Evolutionary conservation across 164 flowering plant genomes (phyloP), one percentile per base, ranked within the genome.

Genomic region (Kingdonia uniflora): DNA sequence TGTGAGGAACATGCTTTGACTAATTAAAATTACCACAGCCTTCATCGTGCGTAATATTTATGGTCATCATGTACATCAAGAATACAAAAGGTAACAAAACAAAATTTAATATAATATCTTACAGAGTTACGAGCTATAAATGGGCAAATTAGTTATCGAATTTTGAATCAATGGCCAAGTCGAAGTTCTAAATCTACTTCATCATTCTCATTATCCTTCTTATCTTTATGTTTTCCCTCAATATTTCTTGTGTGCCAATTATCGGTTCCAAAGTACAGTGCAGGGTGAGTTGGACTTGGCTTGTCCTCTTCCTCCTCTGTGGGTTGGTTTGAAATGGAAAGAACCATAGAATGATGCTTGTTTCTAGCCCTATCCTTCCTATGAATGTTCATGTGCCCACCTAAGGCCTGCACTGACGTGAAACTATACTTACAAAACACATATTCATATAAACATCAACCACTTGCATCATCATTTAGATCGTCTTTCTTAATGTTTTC

Each of bases 311-410:
- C 25, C 42, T 62, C 50, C 6, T 55, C 55, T 12, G 43, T 40
- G 1, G 51, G 54, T 38, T 57, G 60, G 37, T 8, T 46, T 15
- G 70, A 17, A 13, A 54, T 19, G 5, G 57, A 44, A 20, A 68
- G 44, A 52, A 21, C 23, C 11, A 53, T 11, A 22, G 42, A 29
- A 3, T 29, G 59, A 14, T 77, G 74, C 38, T 59, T 63, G 26
- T 42, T 55, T 50, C 62, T 74, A 22, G 78, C 76, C 59, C 86
- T 65, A 55, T 78, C 82, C 55, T 69, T 76, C 37, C 86, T 56
- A 35, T 80, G 82, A 41, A 80, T 77, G 47, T 80, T 80, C 86
- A 80, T 80, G 65, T 80, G 86, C 11, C 85, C 85, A 1, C 85
- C 85, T 17, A 80, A 55, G 54, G 85, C 85, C 38, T 80, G 85